A percentile compares a stretch with the other conserved stretches of the same genome.
Conservation (phyloP, 768 basidiomycete genomes). For the Leucosporidium scottii region DNA sequence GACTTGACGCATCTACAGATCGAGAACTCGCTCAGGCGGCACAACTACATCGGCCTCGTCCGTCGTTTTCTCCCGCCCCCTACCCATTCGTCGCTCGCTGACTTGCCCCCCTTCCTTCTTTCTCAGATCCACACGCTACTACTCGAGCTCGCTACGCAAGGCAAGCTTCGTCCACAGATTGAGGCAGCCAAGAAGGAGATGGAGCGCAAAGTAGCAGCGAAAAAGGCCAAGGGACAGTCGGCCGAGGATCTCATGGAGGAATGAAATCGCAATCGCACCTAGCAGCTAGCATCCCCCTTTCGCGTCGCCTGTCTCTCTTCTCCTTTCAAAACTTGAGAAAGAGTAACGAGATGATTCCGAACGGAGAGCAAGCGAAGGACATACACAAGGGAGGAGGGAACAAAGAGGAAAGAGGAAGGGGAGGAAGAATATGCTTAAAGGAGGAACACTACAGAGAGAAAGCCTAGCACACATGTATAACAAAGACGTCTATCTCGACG, state of each 20-base stretch:
- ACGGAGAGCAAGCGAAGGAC: too few species aligned
- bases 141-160: conserved; percentile 64
- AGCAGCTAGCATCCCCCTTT: too few species aligned
- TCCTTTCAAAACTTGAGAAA: too few species aligned
- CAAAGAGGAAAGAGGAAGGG: too few species aligned
- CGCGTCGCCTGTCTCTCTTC: too few species aligned
- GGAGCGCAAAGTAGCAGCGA: conserved; percentile 46
- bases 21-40: conserved; percentile 76
- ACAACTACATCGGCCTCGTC: conserved; percentile 66
- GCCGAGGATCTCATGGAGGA: conserved; percentile 15
- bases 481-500: too few species aligned
- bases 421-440: too few species aligned
- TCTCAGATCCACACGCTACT: conserved; percentile 54
- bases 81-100: conserved; percentile 45
- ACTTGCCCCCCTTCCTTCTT: neutral
- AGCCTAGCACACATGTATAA: too few species aligned
- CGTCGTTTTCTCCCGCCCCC: neutral
- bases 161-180: conserved; percentile 48
- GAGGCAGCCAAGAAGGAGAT: conserved; percentile 31
- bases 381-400: too few species aligned
- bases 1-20: conserved; percentile 51
- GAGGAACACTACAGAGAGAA: too few species aligned
- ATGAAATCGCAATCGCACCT: too few species aligned
- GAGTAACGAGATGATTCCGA: too few species aligned
- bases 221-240: conserved; percentile 44